phyloP scores from a whole-genome alignment of 2,329 filamentous ascomycete species.

The Albophoma yamanashiensis region DNA sequence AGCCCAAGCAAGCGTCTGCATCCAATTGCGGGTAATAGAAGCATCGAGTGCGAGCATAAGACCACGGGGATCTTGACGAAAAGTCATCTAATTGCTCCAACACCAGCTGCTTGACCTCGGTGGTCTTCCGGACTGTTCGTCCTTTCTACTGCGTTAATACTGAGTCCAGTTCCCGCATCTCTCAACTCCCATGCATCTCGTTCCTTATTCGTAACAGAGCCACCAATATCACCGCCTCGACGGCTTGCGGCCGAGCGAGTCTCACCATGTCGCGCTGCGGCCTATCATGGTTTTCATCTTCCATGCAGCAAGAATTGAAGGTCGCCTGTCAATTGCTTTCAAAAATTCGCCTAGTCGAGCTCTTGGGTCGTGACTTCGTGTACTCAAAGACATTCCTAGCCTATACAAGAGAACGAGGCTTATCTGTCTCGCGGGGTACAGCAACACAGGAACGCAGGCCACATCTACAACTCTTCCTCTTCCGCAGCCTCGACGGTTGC shows the following conservation, averaged over 20 bases:
- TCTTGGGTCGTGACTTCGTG: background rate
- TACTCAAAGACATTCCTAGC: background rate
- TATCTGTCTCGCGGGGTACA: background rate
- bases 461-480: background rate
- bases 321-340: background rate
- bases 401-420: background rate
- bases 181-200: background rate
- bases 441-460: background rate
- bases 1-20: background rate
- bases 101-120: background rate
- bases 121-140: background rate
- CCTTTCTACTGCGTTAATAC: background rate
- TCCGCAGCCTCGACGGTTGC: background rate
- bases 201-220: background rate
- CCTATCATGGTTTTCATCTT: background rate
- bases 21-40: background rate
- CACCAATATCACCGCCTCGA: background rate
- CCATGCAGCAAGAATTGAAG: background rate
- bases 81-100: background rate
- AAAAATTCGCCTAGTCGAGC: background rate
- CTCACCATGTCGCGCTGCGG: background rate
- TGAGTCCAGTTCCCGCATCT: background rate
- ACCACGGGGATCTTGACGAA: background rate
- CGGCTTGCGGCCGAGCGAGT: background rate
- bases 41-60: background rate